These are phyloP conservation scores for Teunomyces kruisii DNA, from an alignment of 805 yeast species.

Conservation along the genomic window DNA sequence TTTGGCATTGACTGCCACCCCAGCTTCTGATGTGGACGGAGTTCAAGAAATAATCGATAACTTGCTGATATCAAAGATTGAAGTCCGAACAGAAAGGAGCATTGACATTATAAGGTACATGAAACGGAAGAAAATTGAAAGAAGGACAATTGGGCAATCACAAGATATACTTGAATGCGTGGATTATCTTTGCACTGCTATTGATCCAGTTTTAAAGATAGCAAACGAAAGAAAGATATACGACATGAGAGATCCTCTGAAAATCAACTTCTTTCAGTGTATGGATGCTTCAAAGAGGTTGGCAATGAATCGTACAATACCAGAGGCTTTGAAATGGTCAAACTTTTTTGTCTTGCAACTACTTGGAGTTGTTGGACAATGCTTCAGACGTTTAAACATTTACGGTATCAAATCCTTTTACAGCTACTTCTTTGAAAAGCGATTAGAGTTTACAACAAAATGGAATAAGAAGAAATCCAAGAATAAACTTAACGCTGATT, in stretches of 20 bases:
- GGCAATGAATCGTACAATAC: slow-evolving; percentile 49
- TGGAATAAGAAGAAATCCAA: slow-evolving; percentile 57
- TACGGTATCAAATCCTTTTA: slow-evolving; percentile 84
- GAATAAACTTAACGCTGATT: slow-evolving; percentile 59
- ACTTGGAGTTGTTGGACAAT: slow-evolving; percentile 70
- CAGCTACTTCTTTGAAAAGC: slow-evolving; percentile 60
- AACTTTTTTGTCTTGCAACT: slow-evolving; percentile 60
- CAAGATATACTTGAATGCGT: slow-evolving; percentile 57
- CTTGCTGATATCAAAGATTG: slow-evolving; percentile 70
- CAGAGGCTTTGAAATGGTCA: slow-evolving; percentile 76
- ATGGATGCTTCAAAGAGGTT: slow-evolving; percentile 66
- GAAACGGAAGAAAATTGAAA: slow-evolving; percentile 62
- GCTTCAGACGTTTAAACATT: slow-evolving; percentile 64
- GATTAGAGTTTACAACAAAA: slow-evolving; percentile 58
- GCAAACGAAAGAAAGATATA: slow-evolving; percentile 67
- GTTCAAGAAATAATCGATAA: slow-evolving; percentile 83
- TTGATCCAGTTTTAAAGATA: slow-evolving; percentile 60
- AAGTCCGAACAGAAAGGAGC: slow-evolving; percentile 82
- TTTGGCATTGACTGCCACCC: slow-evolving; percentile 93
- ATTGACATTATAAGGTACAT: slow-evolving; percentile 78
- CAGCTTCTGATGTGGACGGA: slow-evolving; percentile 83
- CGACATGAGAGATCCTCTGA: slow-evolving; percentile 63
- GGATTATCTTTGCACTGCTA: slow-evolving; percentile 57
- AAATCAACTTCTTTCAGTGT: slow-evolving; percentile 68
- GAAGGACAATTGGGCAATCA: slow-evolving; percentile 54